Evolutionary conservation across 1,284 basidiomycete genomes (phyloP).

Genomic region (Leccinum insigne): DNA sequence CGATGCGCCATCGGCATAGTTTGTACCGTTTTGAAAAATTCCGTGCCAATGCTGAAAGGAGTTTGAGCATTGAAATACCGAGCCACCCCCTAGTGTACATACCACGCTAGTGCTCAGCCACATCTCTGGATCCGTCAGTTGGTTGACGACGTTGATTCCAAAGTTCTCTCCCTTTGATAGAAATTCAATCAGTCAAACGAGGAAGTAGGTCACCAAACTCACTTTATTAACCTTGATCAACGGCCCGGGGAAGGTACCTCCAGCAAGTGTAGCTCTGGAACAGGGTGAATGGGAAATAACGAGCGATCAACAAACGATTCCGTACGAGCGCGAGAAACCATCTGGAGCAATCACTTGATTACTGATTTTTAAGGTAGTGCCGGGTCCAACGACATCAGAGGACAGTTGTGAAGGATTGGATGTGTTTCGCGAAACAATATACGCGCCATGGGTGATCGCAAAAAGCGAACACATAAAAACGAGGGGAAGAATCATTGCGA

Average conservation of each 20-base stretch:
- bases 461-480: not conserved
- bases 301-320: not conserved
- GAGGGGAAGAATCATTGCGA: not conserved
- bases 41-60: conserved; percentile 40
- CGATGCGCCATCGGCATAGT: conserved; percentile 26
- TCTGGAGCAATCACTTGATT: conserved; percentile 41
- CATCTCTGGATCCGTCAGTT: conserved; percentile 33
- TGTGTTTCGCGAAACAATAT: not conserved
- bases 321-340: conserved; percentile 40
- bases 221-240: conserved; percentile 36
- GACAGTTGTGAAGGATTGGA: not conserved
- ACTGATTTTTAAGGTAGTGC: conserved; percentile 33
- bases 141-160: conserved; percentile 30
- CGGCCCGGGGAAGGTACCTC: conserved; percentile 39
- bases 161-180: conserved; percentile 31
- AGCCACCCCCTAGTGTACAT: conserved; percentile 13
- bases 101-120: conserved; percentile 34
- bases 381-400: conserved; percentile 29
- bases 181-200: conserved; percentile 31
- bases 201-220: not conserved
- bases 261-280: conserved; percentile 25
- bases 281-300: not conserved
- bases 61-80: conserved; percentile 23
- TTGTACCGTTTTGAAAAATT: conserved; percentile 30
- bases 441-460: not conserved